These are phyloP conservation scores for Besnoitia besnoiti DNA, from an alignment of 169 alveolate genomes.

Conservation along the genomic window DNA sequence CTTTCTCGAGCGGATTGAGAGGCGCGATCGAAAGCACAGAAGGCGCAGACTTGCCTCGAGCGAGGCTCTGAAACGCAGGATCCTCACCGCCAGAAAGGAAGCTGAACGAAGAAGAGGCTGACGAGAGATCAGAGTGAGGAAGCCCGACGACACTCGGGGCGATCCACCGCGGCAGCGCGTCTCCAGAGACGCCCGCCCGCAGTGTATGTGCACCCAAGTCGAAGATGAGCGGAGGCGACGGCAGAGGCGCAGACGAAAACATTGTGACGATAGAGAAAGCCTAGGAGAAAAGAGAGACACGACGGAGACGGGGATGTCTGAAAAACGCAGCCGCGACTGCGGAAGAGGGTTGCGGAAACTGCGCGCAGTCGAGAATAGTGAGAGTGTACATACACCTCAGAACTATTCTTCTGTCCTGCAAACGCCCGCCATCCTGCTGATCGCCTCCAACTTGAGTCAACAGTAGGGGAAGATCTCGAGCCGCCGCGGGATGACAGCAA, in stretches of 20 bases:
- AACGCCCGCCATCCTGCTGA: no score
- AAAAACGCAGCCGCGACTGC: background rate
- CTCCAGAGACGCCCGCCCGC: constrained; percentile 50
- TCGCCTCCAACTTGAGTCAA: no score
- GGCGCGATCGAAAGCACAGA: background rate
- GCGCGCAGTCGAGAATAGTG: background rate
- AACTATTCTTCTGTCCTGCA: no score
- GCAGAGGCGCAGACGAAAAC: background rate
- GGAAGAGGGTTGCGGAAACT: background rate
- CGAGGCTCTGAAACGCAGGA: background rate
- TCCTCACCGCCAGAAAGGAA: background rate
- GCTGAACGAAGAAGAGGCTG: background rate
- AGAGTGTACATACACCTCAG: no score
- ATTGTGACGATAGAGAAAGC: background rate
- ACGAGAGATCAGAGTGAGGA: background rate
- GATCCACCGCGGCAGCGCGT: constrained; percentile 38
- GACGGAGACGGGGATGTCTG: background rate
- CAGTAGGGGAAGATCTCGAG: no score
- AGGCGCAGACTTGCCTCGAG: background rate
- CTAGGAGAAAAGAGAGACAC: background rate
- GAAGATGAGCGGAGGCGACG: constrained; percentile 39
- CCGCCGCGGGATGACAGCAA: no score
- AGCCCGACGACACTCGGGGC: constrained; percentile 54
- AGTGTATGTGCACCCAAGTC: constrained; percentile 55
- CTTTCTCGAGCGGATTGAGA: constrained; percentile 54